phyloP scores from a whole-genome alignment of 1,284 basidiomycete genomes.

The Ustilago trichophora region DNA sequence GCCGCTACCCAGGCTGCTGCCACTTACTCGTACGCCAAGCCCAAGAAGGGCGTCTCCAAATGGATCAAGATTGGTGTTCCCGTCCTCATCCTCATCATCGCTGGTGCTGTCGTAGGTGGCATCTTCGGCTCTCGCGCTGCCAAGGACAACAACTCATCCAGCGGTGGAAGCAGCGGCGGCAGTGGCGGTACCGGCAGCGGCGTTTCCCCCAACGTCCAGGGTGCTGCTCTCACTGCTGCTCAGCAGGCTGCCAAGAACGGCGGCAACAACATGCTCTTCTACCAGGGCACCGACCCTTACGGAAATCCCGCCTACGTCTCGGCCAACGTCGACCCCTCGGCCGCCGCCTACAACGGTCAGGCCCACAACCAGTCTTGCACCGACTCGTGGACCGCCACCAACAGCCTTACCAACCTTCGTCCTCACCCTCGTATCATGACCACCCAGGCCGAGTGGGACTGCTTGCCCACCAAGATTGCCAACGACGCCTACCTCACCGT shows the following conservation, averaged over 20 bases:
- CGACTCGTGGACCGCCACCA: constrained; percentile 67
- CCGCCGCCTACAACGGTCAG: constrained; percentile 31
- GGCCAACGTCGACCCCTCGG: constrained; percentile 72
- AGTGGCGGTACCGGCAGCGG: constrained; percentile 52
- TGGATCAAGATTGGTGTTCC: constrained; percentile 60
- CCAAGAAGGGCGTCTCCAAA: constrained; percentile 55
- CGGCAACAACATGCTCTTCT: constrained; percentile 76
- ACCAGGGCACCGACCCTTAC: constrained; percentile 72
- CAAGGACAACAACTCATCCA: constrained; percentile 68
- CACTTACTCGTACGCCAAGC: constrained; percentile 60
- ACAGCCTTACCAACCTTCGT: constrained; percentile 78
- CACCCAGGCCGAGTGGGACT: constrained; percentile 89
- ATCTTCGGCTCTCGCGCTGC: constrained; percentile 73
- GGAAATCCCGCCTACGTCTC: constrained; percentile 87
- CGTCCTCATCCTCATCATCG: constrained; percentile 65
- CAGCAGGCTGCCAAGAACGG: constrained; percentile 74
- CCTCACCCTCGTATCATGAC: constrained; percentile 90
- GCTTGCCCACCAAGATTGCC: constrained; percentile 78
- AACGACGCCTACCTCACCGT: constrained; percentile 83
- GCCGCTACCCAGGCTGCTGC: constrained; percentile 44
- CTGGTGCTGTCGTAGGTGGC: constrained; percentile 77
- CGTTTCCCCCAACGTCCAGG: constrained; percentile 39
- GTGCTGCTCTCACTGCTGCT: constrained; percentile 68
- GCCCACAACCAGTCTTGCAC: constrained; percentile 28
- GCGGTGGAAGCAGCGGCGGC: constrained; percentile 51